These are phyloP conservation scores for Chloris gayana DNA, from an alignment of 176 grass and related monocot genomes.

Conservation along the genomic window DNA sequence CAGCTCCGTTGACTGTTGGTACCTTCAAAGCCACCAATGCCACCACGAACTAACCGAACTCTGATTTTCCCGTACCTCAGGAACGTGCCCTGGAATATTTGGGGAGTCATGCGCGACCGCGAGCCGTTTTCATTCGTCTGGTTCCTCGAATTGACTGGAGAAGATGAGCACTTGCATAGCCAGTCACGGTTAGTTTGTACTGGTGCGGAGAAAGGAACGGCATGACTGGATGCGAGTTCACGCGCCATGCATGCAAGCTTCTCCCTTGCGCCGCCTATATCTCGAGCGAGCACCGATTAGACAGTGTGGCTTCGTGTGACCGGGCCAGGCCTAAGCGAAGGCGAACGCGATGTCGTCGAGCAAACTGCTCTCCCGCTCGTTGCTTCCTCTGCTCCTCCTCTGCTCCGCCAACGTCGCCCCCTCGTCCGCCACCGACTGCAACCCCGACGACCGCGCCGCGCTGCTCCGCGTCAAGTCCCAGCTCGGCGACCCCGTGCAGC, in stretches of 20 bases:
- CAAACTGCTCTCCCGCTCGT: neutral
- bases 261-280: neutral
- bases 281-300: neutral
- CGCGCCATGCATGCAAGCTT: constrained; percentile 4
- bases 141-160: constrained; percentile 7
- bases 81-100: constrained; percentile 26
- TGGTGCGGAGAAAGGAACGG: neutral
- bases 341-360: constrained; percentile 6
- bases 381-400: constrained; percentile 25
- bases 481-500: constrained; percentile 59
- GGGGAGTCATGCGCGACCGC: constrained; percentile 22
- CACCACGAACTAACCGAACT: neutral
- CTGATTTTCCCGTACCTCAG: constrained; percentile 17
- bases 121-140: neutral
- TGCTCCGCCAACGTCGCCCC: neutral
- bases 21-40: neutral
- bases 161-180: neutral
- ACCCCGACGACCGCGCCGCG: constrained; percentile 42
- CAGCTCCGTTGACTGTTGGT: neutral
- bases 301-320: neutral
- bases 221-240: neutral
- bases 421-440: constrained; percentile 36
- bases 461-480: constrained; percentile 56
- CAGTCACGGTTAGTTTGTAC: no score
- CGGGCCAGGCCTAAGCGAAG: neutral